Base-by-base conservation (phyloP, 768 basidiomycete species). In the Crassisporium funariophilum region DNA sequence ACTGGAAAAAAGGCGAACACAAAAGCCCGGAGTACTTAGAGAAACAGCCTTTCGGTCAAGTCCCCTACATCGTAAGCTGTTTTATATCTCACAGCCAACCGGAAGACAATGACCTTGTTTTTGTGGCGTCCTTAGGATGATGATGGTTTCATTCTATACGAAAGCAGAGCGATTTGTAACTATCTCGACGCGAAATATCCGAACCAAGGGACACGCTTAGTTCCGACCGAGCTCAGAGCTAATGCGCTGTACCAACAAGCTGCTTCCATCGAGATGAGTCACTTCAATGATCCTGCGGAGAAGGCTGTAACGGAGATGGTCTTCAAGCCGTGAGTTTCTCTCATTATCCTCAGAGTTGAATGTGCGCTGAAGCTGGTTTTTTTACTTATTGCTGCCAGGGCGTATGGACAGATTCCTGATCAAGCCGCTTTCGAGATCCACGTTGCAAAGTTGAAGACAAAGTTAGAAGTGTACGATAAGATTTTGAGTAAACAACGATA, bases 31-130 rank as follows among this genome's bases (percentile, higher is more conserved):
- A 53, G 11, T 77, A 65, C 65, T n/a, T 74, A 11, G 55, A 64
- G 24, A 62, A 70, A 38, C 83, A 89, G 53, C 86, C 88, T 0
- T 86, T 84, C 55, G 81, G 82, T 12, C 76, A 79, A 53, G 68
- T 83, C 19, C 83, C 83, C 4, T 78, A 73, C 58, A 70, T 84
- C 45, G 77, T 74, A 45, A 31, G 66, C 55, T 25, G 35, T 40
- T 17, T 10, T 13, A n/a, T n/a, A n/a, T n/a, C n/a, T n/a, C n/a
- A n/a, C n/a, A n/a, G n/a, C n/a, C n/a, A n/a, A n/a, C n/a, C n/a
- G n/a, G n/a, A n/a, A n/a, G n/a, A n/a, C n/a, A n/a, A n/a, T n/a
- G n/a, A n/a, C n/a, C n/a, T n/a, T n/a, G n/a, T n/a, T n/a, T n/a
- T n/a, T n/a, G n/a, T n/a, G n/a, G n/a, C n/a, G n/a, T n/a, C n/a